Evolutionary conservation across 768 basidiomycete genomes (phyloP), one percentile per base, ranked within the genome.

Genomic region (Naganishia kalamii): DNA sequence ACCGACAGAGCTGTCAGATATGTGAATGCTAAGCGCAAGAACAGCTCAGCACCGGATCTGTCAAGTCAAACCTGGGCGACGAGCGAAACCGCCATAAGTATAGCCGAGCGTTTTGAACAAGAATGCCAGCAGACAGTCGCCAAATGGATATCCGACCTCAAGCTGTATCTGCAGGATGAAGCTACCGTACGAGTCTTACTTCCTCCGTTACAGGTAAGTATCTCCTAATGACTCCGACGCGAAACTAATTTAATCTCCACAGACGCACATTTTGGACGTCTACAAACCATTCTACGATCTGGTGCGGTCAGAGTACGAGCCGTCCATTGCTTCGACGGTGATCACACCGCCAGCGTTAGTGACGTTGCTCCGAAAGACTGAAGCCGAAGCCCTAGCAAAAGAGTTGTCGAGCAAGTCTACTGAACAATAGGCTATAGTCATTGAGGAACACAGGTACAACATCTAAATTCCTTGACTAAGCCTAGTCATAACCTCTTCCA

Each of bases 401-500:
- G 44, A 29, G 41, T 29, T 7, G 29, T 1, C 30, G 49, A 11
- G 15, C 15, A 15, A 51, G 19, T 40, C 6, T 35, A 12, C 48
- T n/a, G n/a, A 29, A 35, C 37, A 33, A 32, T 37, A 2, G n/a
- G 15, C 21, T n/a, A 21, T 17, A 32, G 50, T 17, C 25, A 29
- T 27, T 25, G 27, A 13, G 37, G 21, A 19, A 40, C 21, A 19
- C 4, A 41, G 29, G 32, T 62, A 62, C 60, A 49, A 47, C 60
- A 62, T 33, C 27, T 17, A 19, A 10, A 25, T 19, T 21, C 35
- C 11, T 11, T 32, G 15, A 33, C 29, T n/a, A n/a, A 21, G 19
- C 12, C 48, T 69, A 84, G 76, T 96, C 94, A 71, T 97, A 98
- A 25, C 94, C 94, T 73, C 85, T 88, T 15, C 94, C 94, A 73